Evolutionary conservation across 164 flowering plant species (phyloP), one percentile per base, ranked within the genome.

Genomic region (Cinnamomum chago): DNA sequence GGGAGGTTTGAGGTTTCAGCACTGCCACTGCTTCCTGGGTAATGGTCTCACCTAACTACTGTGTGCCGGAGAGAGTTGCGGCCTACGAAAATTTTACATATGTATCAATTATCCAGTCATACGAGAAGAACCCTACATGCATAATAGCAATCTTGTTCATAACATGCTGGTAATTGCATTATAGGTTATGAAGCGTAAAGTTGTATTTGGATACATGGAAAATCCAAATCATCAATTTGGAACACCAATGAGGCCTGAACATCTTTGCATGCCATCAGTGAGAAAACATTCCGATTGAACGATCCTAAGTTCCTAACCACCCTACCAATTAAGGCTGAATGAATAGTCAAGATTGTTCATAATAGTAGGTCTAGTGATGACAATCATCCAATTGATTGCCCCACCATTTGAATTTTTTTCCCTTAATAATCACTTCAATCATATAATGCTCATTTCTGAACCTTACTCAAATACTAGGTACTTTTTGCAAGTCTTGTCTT

Each of bases 391-490:
- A 15, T 14, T 18, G 18, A 55, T 55, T 55, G 60, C 18, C 60
- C 20, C 3, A 14, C 3, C 60, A 14, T 55, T 55, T 15, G 4
- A 55, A 15, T 18, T 14, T 55, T 14, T 55, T 14, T 3, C 20
- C 17, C 17, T 55, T 13, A 18, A 18, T 15, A 55, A 13, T 82
- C 97, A 50, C 88, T 94, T 40, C 76, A 89, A 30, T 9, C 47
- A 40, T 40, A 9, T 40, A 9, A 40, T 40, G 10, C 47, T 40
- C 2, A 40, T 40, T 35, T 40, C 47, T 40, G 10, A 40, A 40
- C 47, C 47, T 7, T 7, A 6, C 10, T 9, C 47, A 40, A 40
- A 40, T 40, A 40, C 47, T 40, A 9, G 47, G 47, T 30, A 30
- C 35, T 30, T 30, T 30, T 30, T 4, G 35, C 0, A 30, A 30